These are phyloP conservation scores for Tetrahymena borealis DNA, from an alignment of 73 alveolate species.

Conservation along the genomic window DNA sequence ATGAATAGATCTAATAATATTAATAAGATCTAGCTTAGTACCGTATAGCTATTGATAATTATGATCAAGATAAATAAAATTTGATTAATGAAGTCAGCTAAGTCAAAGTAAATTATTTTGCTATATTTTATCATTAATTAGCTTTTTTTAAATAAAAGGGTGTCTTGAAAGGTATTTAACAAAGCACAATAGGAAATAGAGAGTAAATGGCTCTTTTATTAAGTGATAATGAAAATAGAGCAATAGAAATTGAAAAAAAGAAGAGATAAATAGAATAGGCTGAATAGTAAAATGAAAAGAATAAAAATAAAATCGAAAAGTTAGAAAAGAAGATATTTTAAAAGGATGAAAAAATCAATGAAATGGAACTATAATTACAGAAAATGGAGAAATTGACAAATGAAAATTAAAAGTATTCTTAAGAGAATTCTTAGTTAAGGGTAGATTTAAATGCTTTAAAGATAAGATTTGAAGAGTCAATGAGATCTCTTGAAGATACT, in stretches of 20 bases:
- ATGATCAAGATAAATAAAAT: not conserved
- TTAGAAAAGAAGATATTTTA: not conserved
- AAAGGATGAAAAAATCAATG: not conserved
- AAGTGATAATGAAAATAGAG: not conserved
- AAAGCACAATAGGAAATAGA: not conserved
- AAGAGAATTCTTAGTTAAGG: not conserved
- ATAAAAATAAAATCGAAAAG: not conserved
- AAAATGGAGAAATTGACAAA: not conserved
- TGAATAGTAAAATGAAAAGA: not conserved
- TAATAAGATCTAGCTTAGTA: not conserved
- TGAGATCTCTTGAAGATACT: not conserved
- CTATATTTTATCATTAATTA: not conserved
- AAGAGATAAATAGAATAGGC: not conserved
- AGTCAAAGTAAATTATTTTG: not conserved
- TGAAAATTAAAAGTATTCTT: not conserved
- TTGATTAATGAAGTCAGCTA: not conserved
- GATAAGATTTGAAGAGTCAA: not conserved
- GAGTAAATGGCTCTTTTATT: not conserved
- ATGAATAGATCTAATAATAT: not conserved
- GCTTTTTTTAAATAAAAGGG: not conserved
- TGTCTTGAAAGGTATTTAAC: not conserved
- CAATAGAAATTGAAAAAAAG: not conserved
- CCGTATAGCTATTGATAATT: not conserved
- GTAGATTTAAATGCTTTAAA: not conserved
- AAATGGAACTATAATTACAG: not conserved